Conservation (phyloP, 1,284 basidiomycete genomes). For the Austroboletus niveus region DNA sequence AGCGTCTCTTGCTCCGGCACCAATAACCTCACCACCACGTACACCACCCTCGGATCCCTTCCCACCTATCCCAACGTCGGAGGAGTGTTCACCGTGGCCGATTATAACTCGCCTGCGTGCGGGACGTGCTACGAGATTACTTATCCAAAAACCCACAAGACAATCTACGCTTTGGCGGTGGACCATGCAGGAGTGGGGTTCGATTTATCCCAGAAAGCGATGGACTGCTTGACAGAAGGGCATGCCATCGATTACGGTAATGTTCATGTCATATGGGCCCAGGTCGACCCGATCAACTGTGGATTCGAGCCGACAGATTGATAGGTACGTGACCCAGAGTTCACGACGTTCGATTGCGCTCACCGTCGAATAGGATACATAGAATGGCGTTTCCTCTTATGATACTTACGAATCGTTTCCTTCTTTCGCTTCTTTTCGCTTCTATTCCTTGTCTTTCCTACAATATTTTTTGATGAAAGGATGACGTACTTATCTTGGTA, state of each 20-base stretch:
- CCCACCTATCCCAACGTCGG: slow-evolving; percentile 48
- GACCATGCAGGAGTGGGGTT: slow-evolving; percentile 33
- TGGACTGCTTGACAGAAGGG: slow-evolving; percentile 42
- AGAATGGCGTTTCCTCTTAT: too few species aligned
- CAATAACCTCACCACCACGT: slow-evolving; percentile 45
- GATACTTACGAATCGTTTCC: too few species aligned
- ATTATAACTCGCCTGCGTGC: neutral
- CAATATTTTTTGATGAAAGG: too few species aligned
- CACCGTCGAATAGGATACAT: too few species aligned
- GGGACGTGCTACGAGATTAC: neutral
- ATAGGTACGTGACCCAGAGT: too few species aligned
- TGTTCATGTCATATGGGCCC: neutral
- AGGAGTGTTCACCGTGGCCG: slow-evolving; percentile 35
- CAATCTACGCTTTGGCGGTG: neutral
- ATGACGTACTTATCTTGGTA: too few species aligned
- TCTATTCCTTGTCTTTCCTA: too few species aligned
- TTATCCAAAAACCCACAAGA: neutral
- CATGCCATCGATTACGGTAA: neutral
- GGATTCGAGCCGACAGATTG: neutral
- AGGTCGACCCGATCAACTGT: neutral
- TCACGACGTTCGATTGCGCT: too few species aligned
- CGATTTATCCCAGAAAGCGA: slow-evolving; percentile 42
- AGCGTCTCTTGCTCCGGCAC: slow-evolving; percentile 47
- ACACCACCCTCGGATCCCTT: slow-evolving; percentile 41
- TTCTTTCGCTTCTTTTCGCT: too few species aligned